Evolutionary conservation across 257 asterid species (phyloP), one percentile per base, ranked within the genome.

Genomic region (Paulownia fortunei): DNA sequence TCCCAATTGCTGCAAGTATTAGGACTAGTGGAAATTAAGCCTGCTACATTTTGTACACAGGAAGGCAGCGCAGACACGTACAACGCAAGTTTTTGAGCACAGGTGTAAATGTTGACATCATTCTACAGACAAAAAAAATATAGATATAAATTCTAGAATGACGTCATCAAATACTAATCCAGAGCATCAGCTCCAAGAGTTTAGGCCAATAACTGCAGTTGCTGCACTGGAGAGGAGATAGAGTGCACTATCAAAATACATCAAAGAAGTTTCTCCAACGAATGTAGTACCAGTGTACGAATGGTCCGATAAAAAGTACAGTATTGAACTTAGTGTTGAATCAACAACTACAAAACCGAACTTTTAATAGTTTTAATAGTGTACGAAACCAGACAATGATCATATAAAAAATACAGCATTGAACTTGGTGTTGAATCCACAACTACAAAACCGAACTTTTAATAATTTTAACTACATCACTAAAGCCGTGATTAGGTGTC

Each of bases 401-500:
- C 64, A 55, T 8, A 49, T 19, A 49, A 19, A 78, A 18, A 27
- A 41, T 36, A 44, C 6, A 42, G 56, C 11, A 26, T 6, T 7
- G 51, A 76, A 24, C 37, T 41, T 60, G 49, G 54, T 49, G 58
- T 24, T 19, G 19, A 52, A 81, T 42, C 72, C 58, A 24, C 55
- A 64, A 58, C 37, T 65, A 62, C 56, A 71, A 41, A 76, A 76
- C 46, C 54, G 19, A 42, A 76, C 37, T 27, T 81, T 8, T 2
- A 10, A 41, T 41, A 54, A 58, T 49, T 76, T 10, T 12, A 61
- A 62, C 62, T 37, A 67, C 65, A 39, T 34, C 21, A 58, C 34
- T 60, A 67, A 21, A 74, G 69, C 81, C 69, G 61, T 65, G 51
- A 39, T 37, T 52, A 46, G 32, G 83, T 72, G 54, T 74, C 34